Evolutionary conservation across 768 basidiomycete genomes (phyloP), one percentile per base, ranked within the genome.

Genomic region (Pleurotus tuoliensis): DNA sequence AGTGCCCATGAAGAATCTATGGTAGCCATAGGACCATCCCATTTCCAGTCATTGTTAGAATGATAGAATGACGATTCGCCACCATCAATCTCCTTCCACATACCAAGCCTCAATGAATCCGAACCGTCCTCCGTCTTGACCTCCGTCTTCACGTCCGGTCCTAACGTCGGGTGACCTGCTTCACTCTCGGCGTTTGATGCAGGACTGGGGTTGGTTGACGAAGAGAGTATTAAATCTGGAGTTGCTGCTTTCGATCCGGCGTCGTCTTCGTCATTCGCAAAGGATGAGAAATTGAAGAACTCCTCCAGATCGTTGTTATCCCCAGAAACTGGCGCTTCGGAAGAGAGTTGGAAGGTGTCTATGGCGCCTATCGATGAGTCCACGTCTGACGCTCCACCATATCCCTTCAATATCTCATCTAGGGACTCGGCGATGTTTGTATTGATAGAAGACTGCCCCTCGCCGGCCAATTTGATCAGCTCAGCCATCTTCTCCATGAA

Each of bases 191-290:
- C 81, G 37, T 79, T 82, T 12, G 88, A 90, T 63, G 87, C 86
- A 2, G 90, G 90, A 65, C 88, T 90, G 9, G 82, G 84, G 61
- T 90, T 88, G 16, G 88, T 82, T 57, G 89, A 88, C 16, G 87
- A 85, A 9, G 84, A 82, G 34, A 77, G 76, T 13, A 88, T 73
- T 47, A 92, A 76, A 55, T 91, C 90, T 7, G 90, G 90, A 3
- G 90, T 91, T 6, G 80, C 76, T n/a, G 84, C 82, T 64, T 87
- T 88, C 12, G 84, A 86, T 18, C 71, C 75, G 47, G 71, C 69
- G 49, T 80, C 82, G 37, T 86, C 86, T 56, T 89, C 87, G 18
- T 82, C 83, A 8, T 74, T 76, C 50, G 76, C 75, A 61, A 79
- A 87, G 5, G 77, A 79, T 46, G 88, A 82, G 61, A 87, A 87